phyloP scores from a whole-genome alignment of 164 flowering plant genomes.

The Chimonanthus salicifolius region DNA sequence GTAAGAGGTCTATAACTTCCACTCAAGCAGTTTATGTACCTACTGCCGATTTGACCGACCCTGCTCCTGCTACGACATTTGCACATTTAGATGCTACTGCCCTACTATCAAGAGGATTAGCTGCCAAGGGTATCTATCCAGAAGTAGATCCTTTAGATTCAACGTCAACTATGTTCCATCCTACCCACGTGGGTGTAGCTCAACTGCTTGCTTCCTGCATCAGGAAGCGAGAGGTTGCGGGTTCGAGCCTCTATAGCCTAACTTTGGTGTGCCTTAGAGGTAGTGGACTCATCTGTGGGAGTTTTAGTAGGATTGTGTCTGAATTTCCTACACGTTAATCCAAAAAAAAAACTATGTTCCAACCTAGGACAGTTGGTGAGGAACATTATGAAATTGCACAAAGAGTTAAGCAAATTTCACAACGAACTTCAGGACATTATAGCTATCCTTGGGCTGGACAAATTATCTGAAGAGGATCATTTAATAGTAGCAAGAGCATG shows the following conservation, averaged over 20 bases:
- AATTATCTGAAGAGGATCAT: conserved; percentile 6
- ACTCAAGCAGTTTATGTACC: not conserved
- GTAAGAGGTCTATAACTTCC: not conserved
- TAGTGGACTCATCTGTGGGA: too few species aligned
- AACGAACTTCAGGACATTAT: conserved; percentile 2
- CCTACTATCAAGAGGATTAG: too few species aligned
- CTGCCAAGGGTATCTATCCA: not conserved
- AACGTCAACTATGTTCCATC: not conserved
- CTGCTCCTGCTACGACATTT: too few species aligned
- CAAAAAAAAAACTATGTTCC: not conserved
- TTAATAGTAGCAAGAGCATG: not conserved
- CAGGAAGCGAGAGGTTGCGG: too few species aligned
- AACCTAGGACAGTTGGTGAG: conserved; percentile 4
- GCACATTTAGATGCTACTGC: too few species aligned
- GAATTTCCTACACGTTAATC: too few species aligned
- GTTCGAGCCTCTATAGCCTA: too few species aligned
- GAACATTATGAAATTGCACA: conserved; percentile 6
- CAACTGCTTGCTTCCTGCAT: too few species aligned
- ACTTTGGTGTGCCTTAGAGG: too few species aligned
- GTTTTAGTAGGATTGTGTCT: too few species aligned
- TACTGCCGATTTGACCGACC: too few species aligned
- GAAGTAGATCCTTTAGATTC: conserved; percentile 1
- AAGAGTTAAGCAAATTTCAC: conserved; percentile 6
- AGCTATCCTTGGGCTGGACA: not conserved
- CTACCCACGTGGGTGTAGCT: not conserved